Conservation (phyloP, 768 basidiomycete species). For the Coprinopsis marcescibilis region DNA sequence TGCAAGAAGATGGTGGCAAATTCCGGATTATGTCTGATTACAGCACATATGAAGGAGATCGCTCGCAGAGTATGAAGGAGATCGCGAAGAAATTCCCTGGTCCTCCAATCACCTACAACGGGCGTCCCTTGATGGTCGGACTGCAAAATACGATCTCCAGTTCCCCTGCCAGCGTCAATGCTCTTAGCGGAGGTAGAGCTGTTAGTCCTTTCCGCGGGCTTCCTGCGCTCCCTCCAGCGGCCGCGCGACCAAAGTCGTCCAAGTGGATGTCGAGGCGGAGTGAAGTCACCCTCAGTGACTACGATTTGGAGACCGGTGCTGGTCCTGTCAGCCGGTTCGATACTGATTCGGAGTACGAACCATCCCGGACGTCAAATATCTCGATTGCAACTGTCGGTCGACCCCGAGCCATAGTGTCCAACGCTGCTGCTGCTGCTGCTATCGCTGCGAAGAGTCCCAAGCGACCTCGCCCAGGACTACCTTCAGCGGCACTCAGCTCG, state of each 20-base stretch:
- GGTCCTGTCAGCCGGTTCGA: background rate
- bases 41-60: conserved; percentile 6
- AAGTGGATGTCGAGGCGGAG: background rate
- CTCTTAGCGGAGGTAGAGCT: background rate
- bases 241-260: background rate
- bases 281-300: background rate
- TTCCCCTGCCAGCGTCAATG: background rate
- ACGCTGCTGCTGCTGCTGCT: background rate
- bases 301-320: background rate
- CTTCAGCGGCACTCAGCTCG: too few species aligned
- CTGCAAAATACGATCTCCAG: background rate
- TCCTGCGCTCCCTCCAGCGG: background rate
- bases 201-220: background rate
- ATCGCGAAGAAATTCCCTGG: conserved; percentile 51
- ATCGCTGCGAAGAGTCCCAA: too few species aligned
- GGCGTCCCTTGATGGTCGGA: conserved; percentile 4
- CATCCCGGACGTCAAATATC: too few species aligned
- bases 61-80: conserved; percentile 41
- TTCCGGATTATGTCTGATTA: conserved; percentile 17
- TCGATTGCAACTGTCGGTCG: background rate
- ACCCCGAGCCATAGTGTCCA: background rate
- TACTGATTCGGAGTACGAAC: background rate
- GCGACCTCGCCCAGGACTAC: too few species aligned
- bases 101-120: conserved; percentile 17
- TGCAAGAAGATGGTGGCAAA: background rate